These are phyloP conservation scores for Astrothelium subdiscretum DNA, from an alignment of 495 filamentous ascomycete genomes.

Conservation along the genomic window DNA sequence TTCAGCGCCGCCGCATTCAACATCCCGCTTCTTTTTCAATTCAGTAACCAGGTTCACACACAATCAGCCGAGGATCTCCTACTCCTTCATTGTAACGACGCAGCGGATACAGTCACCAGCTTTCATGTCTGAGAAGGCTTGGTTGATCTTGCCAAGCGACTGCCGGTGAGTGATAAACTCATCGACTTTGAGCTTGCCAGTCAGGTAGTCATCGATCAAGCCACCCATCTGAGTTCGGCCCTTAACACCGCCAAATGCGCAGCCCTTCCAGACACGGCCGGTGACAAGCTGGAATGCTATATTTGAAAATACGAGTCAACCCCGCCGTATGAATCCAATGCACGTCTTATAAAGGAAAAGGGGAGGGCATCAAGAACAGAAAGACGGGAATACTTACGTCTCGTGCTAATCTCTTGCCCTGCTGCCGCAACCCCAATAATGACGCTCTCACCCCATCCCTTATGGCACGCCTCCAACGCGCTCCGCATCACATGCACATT, in stretches of 20 bases:
- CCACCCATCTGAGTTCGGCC: constrained; percentile 83
- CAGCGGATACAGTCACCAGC: constrained; percentile 89
- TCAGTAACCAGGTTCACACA: background rate
- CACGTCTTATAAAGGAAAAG: background rate
- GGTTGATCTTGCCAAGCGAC: constrained; percentile 67
- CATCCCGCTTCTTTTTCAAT: background rate
- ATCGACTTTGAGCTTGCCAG: constrained; percentile 88
- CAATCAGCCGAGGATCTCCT: background rate
- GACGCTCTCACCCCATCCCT: constrained; percentile 98
- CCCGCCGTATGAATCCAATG: constrained; percentile 6
- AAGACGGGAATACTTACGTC: constrained; percentile 55
- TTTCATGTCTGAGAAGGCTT: constrained; percentile 89
- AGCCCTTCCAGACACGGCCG: constrained; percentile 93
- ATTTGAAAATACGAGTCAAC: background rate
- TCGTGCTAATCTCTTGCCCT: constrained; percentile 89
- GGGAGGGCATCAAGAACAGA: constrained; percentile 2
- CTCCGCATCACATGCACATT: constrained; percentile 94
- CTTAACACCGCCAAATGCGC: constrained; percentile 97
- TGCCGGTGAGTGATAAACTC: constrained; percentile 98
- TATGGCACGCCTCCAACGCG: constrained; percentile 95
- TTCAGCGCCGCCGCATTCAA: background rate
- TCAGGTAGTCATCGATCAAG: constrained; percentile 83
- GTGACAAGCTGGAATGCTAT: constrained; percentile 97
- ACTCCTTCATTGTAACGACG: constrained; percentile 50
- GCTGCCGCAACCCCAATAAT: constrained; percentile 96